Evolutionary conservation across 2,329 filamentous ascomycete species (phyloP).

Genomic region (Nannizzia gypsea): DNA sequence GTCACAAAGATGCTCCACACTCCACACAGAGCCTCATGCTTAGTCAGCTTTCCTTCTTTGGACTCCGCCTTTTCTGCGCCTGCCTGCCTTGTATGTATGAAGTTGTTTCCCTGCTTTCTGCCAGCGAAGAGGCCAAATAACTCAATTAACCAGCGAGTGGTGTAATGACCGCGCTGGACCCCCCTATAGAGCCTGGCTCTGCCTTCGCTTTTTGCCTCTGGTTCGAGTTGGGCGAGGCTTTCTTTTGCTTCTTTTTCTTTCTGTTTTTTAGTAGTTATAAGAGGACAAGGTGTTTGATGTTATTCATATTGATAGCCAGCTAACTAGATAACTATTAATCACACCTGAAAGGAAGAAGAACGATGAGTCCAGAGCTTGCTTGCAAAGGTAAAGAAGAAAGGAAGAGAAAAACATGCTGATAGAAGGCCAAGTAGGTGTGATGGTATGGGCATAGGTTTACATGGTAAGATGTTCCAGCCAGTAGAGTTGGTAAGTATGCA

Average conservation of each 20-base stretch:
- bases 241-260: neutral
- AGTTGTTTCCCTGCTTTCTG: too few species aligned
- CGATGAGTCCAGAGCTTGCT: neutral
- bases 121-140: neutral
- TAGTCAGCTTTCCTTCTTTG: too few species aligned
- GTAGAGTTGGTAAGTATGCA: neutral
- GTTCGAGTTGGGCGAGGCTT: neutral
- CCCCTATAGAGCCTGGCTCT: neutral
- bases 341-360: neutral
- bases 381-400: neutral
- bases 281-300: neutral
- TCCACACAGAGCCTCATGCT: too few species aligned
- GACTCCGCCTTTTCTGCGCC: too few species aligned
- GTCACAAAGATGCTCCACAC: too few species aligned
- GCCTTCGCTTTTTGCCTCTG: neutral
- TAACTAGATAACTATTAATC: neutral
- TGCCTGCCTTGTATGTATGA: too few species aligned
- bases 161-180: too few species aligned
- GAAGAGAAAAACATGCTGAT: neutral
- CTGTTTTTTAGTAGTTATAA: neutral
- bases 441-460: neutral
- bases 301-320: neutral
- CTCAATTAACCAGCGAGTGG: too few species aligned
- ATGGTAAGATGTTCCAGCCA: neutral
- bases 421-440: neutral